Percentiles rank a stretch among this genome's conserved stretches.
phyloP scores from a whole-genome alignment of 2,329 filamentous ascomycete genomes.

The Penicillium aurantiogriseum region DNA sequence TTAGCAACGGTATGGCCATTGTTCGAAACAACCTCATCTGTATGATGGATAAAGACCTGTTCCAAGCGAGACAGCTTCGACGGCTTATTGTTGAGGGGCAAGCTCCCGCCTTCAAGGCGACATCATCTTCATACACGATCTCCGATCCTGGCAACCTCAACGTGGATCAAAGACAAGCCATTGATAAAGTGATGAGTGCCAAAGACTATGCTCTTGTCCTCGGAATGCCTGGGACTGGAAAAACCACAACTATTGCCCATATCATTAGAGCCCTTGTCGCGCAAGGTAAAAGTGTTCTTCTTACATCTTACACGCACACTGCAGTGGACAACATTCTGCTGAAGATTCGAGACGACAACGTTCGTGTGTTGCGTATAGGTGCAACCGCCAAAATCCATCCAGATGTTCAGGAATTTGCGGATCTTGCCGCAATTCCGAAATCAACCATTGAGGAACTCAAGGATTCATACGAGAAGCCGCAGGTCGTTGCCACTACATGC shows the following conservation, averaged over 20 bases:
- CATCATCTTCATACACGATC: constrained; percentile 63
- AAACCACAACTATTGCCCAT: constrained; percentile 96
- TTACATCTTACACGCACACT: constrained; percentile 95
- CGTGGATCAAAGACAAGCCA: constrained; percentile 78
- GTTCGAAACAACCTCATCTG: constrained; percentile 92
- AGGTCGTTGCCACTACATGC: constrained; percentile 92
- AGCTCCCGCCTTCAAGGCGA: constrained; percentile 69
- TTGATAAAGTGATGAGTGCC: constrained; percentile 93
- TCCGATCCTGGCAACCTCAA: constrained; percentile 65
- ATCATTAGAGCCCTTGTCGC: constrained; percentile 88
- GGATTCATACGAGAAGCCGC: constrained; percentile 77
- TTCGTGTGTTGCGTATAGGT: constrained; percentile 80
- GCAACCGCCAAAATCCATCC: constrained; percentile 81
- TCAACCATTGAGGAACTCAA: constrained; percentile 79
- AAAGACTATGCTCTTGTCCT: constrained; percentile 95
- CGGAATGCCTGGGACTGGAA: constrained; percentile 97
- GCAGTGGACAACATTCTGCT: constrained; percentile 97
- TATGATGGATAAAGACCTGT: constrained; percentile 78
- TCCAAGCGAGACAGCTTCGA: constrained; percentile 69
- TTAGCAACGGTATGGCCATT: constrained; percentile 94
- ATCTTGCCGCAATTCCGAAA: constrained; percentile 71
- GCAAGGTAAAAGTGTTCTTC: constrained; percentile 85
- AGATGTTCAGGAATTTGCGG: constrained; percentile 81
- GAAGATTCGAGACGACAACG: constrained; percentile 77
- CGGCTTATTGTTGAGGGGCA: constrained; percentile 76